phyloP scores from a whole-genome alignment of 2,329 filamentous ascomycete genomes.

The Fusarium denticulatum region DNA sequence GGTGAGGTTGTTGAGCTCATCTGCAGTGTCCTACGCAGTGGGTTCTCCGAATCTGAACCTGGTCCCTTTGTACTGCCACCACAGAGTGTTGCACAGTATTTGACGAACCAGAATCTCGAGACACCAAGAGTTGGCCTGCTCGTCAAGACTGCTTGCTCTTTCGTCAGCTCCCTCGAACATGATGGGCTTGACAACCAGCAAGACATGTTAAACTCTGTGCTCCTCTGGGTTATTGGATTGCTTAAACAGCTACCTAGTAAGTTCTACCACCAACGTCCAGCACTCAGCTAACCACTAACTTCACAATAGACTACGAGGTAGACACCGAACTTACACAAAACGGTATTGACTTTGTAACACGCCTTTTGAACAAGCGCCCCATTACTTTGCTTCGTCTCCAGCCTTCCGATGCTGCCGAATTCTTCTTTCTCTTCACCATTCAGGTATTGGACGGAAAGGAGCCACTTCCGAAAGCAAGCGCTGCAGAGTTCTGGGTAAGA shows the following conservation, averaged over 20 bases:
- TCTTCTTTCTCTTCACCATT: constrained; percentile 77
- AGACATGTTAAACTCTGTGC: constrained; percentile 60
- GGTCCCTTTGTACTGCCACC: constrained; percentile 82
- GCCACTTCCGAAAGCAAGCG: constrained; percentile 77
- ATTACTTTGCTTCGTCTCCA: constrained; percentile 69
- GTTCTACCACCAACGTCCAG: constrained; percentile 15
- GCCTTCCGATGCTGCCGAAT: constrained; percentile 66
- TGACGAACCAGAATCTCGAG: constrained; percentile 66
- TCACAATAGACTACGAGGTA: constrained; percentile 67
- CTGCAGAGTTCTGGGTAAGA: constrained; percentile 79
- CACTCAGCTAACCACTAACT: background rate
- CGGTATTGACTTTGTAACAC: constrained; percentile 76
- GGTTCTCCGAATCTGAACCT: constrained; percentile 77
- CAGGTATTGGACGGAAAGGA: constrained; percentile 76
- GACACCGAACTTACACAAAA: constrained; percentile 79
- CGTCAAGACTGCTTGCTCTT: constrained; percentile 76
- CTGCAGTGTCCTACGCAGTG: constrained; percentile 76
- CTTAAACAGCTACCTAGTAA: constrained; percentile 70
- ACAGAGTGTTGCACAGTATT: constrained; percentile 71
- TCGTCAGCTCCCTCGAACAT: constrained; percentile 68
- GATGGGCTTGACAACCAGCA: constrained; percentile 56
- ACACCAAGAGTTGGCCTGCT: constrained; percentile 75
- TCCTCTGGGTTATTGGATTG: constrained; percentile 71
- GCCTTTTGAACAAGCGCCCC: constrained; percentile 69
- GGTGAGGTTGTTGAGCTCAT: constrained; percentile 77